phyloP scores from a whole-genome alignment of 768 basidiomycete genomes.

The Boletus bicolor region DNA sequence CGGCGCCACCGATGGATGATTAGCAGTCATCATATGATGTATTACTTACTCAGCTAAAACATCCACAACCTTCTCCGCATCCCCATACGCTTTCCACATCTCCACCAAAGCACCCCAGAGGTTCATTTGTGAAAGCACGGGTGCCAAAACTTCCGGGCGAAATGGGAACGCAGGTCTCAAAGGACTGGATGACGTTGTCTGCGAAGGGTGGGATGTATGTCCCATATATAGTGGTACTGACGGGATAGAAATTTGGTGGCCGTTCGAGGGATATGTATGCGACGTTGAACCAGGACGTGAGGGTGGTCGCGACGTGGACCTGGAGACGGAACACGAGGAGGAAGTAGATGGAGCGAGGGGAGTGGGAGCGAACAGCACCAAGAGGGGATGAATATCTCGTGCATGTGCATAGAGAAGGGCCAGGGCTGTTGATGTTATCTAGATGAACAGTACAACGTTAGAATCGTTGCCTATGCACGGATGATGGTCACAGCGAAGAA shows the following conservation, averaged over 20 bases:
- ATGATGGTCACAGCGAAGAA: neutral
- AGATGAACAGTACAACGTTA: slow-evolving; percentile 5
- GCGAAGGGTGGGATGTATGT: neutral
- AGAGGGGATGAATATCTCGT: slow-evolving; percentile 21
- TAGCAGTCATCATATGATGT: neutral
- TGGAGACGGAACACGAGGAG: slow-evolving; percentile 21
- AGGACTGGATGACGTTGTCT: no score
- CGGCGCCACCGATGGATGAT: neutral
- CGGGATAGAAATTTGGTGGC: slow-evolving; percentile 3
- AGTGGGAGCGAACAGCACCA: slow-evolving; percentile 17
- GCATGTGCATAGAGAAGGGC: slow-evolving; percentile 28
- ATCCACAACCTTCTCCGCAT: slow-evolving; percentile 22
- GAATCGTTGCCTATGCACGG: slow-evolving; percentile 10
- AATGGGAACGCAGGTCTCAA: slow-evolving; percentile 12
- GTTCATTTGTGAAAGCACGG: slow-evolving; percentile 16
- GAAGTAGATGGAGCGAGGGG: slow-evolving; percentile 1
- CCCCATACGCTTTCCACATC: slow-evolving; percentile 25
- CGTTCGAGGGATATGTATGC: slow-evolving; percentile 4
- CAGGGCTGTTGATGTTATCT: slow-evolving; percentile 31
- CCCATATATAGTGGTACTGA: slow-evolving; percentile 9
- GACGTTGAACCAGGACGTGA: slow-evolving; percentile 22
- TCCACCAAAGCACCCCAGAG: slow-evolving; percentile 27
- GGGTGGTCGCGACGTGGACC: slow-evolving; percentile 20
- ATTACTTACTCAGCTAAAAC: slow-evolving; percentile 26
- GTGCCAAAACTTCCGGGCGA: slow-evolving; percentile 15